Base-by-base conservation (phyloP, 208 protist genomes). In the Leishmania tropica region DNA sequence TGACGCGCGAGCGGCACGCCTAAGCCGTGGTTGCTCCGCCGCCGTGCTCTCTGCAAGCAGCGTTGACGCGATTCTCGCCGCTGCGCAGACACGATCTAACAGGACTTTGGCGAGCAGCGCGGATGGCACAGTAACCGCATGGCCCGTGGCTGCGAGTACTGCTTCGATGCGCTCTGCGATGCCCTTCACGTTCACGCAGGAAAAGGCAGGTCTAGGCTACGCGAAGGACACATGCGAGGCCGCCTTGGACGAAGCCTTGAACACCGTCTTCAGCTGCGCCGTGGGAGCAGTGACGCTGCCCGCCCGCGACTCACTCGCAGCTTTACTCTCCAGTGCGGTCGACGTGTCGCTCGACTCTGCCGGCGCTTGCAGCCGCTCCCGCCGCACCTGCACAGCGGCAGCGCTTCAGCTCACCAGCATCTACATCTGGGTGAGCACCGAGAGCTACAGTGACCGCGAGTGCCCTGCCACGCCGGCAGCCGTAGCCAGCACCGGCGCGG, bases 381-480 rank as follows among this genome's bases (percentile, higher is more conserved):
- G 42, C 17, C 45, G 47, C 15, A 2, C 19, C 58, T 28, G 56
- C n/a, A 31, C 65, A 6, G 42, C 62, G 11, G 42, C 42, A 11
- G 58, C 76, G 64, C 64, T 85, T 40, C 82, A 82, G 74, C 82
- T 85, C 62, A 85, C 82, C 4, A 85, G 82, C 17, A n/a, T 56
- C 15, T 85, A 56, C 40, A 40, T 85, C 8, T 68, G 73, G 35
- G 76, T 85, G 31, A 79, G 82, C 62, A 70, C 60, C 35, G 42
- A 40, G 48, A 76, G 58, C 42, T 2, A 47, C 35, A 28, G 13
- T 5, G 11, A 51, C 53, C 6, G 21, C 64, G n/a, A 19, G 47
- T 51, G 11, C n/a, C 24, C 11, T 48, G 24, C 6, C 62, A 40
- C 11, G n/a, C 11, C 21, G n/a, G 60, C 7, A 80, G 3, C 62